Conservation (phyloP, 352 stramenopile genomes). For the Globisporangium iwayamae region DNA sequence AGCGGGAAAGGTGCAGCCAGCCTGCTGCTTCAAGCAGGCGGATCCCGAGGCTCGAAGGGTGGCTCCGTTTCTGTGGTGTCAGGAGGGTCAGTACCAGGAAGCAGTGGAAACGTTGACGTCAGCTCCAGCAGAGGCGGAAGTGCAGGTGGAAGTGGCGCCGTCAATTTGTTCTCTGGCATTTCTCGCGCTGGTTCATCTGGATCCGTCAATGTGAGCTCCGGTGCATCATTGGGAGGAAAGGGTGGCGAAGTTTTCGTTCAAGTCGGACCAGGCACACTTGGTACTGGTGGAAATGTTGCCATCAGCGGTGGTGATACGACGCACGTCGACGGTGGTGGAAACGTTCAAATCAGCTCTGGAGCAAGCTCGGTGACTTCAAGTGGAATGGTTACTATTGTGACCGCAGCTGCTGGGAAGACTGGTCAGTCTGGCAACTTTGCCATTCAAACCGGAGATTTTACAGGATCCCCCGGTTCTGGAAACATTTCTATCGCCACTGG, state of each 20-base stretch:
- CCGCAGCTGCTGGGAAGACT: constrained; percentile 51
- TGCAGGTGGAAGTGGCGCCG: constrained; percentile 46
- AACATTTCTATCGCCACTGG: constrained; percentile 70
- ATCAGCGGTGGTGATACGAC: constrained; percentile 43
- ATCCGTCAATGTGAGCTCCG: constrained; percentile 66
- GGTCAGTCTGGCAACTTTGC: constrained; percentile 71
- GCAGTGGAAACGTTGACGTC: constrained; percentile 61
- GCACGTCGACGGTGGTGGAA: constrained; percentile 43
- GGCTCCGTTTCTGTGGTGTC: constrained; percentile 46
- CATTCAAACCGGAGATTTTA: constrained; percentile 62
- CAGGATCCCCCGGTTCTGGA: constrained; percentile 43
- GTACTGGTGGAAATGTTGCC: constrained; percentile 41
- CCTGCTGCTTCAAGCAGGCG: constrained; percentile 46
- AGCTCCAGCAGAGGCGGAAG: constrained; percentile 47
- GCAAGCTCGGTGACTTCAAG: constrained; percentile 50
- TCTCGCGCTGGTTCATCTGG: constrained; percentile 54
- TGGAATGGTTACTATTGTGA: constrained; percentile 39
- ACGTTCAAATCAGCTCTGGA: constrained; percentile 47
- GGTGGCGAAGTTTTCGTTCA: constrained; percentile 51
- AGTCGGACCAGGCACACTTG: constrained; percentile 42
- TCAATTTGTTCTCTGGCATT: constrained; percentile 45
- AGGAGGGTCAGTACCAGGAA: constrained; percentile 38
- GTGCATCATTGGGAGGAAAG: constrained; percentile 38
- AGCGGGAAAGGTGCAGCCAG: constrained; percentile 46
- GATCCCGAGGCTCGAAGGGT: constrained; percentile 39